Percentiles rank a stretch among this genome's conserved stretches.
phyloP scores from a whole-genome alignment of 495 filamentous ascomycete genomes.

The Venustampulla echinocandica region DNA sequence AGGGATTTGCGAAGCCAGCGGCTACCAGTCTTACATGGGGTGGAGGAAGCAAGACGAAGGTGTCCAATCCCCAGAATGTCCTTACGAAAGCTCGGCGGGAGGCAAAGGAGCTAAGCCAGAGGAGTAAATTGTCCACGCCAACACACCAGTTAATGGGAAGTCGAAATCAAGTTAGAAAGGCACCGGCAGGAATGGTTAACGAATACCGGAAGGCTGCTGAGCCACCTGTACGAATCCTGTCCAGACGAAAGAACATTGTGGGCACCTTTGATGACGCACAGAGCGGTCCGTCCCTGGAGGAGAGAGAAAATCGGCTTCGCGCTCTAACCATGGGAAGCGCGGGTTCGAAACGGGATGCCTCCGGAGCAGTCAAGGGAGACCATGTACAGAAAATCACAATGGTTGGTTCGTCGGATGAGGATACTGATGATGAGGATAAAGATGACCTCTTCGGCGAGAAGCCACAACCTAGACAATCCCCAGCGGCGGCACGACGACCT shows the following conservation, averaged over 20 bases:
- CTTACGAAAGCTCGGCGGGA: constrained; percentile 25
- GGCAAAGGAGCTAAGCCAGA: constrained; percentile 22
- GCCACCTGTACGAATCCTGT: constrained; percentile 14
- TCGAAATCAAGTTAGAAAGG: constrained; percentile 11
- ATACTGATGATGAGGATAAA: constrained; percentile 7
- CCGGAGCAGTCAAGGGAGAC: background rate
- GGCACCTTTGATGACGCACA: background rate
- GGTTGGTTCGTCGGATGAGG: constrained; percentile 7
- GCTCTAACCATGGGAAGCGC: constrained; percentile 13
- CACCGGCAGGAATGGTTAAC: constrained; percentile 21
- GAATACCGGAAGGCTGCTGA: constrained; percentile 14
- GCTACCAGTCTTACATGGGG: constrained; percentile 17
- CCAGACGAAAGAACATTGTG: constrained; percentile 1
- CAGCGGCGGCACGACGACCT: too few species aligned
- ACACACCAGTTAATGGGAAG: constrained; percentile 15
- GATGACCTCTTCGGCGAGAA: constrained; percentile 17
- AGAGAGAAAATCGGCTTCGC: constrained; percentile 11
- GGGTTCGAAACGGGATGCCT: too few species aligned
- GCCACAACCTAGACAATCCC: background rate
- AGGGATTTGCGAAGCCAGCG: constrained; percentile 4
- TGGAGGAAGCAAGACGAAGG: constrained; percentile 24
- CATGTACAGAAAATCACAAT: too few species aligned
- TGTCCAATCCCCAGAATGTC: constrained; percentile 22
- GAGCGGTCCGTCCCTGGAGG: constrained; percentile 6
- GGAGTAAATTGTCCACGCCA: constrained; percentile 14